These are phyloP conservation scores for Elsinoe necatrix DNA, from an alignment of 2,329 filamentous ascomycete species.

Conservation along the genomic window DNA sequence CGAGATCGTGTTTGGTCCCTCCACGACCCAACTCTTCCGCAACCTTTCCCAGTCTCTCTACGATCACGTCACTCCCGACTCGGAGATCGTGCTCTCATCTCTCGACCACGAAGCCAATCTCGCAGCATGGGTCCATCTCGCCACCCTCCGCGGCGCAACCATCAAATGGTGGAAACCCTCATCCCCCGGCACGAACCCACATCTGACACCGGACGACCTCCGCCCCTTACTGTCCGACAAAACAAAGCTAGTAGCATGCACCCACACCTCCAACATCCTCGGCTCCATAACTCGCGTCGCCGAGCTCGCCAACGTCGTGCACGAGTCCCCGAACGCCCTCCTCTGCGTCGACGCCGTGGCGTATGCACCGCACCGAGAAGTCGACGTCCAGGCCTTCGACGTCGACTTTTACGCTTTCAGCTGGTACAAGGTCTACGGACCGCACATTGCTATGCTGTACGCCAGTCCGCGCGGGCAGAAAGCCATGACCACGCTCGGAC, in stretches of 20 bases:
- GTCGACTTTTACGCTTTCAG: constrained; percentile 71
- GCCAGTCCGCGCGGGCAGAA: constrained; percentile 50
- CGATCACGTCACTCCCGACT: constrained; percentile 48
- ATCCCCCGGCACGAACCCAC: constrained; percentile 41
- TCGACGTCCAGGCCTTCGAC: constrained; percentile 60
- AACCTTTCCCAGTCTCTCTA: constrained; percentile 54
- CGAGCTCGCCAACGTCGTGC: constrained; percentile 47
- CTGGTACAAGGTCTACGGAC: constrained; percentile 78
- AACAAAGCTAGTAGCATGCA: constrained; percentile 64
- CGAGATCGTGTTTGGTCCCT: constrained; percentile 64
- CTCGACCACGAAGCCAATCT: constrained; percentile 74
- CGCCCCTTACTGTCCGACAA: constrained; percentile 50
- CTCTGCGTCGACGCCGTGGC: constrained; percentile 69
- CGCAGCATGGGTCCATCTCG: constrained; percentile 63
- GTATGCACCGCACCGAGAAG: constrained; percentile 61
- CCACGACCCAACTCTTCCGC: constrained; percentile 67
- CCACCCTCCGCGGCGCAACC: constrained; percentile 49
- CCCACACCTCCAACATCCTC: constrained; percentile 65
- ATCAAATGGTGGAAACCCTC: constrained; percentile 58
- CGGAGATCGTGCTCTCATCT: constrained; percentile 56
- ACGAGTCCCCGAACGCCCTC: constrained; percentile 46
- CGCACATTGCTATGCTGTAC: constrained; percentile 65
- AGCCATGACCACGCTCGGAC: constrained; percentile 49
- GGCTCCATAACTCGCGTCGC: constrained; percentile 60
- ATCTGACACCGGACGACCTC: constrained; percentile 51